A percentile compares a stretch with the other conserved stretches of the same genome.
These are phyloP conservation scores for Trifolium subterraneum DNA, from an alignment of 306 rosid genomes.

Conservation along the genomic window DNA sequence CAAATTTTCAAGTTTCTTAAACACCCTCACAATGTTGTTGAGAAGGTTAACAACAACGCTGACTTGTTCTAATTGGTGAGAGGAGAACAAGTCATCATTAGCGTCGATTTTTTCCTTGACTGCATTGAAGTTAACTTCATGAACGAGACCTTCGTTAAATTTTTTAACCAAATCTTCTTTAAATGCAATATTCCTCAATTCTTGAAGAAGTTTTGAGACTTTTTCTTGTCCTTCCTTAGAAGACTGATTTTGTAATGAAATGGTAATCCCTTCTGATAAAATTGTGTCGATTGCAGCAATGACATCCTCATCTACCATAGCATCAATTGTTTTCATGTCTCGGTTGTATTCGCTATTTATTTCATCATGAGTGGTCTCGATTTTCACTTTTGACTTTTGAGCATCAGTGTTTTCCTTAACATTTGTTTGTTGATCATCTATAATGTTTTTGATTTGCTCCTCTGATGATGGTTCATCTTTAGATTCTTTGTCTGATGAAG, in stretches of 20 bases:
- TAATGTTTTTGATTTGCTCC: too few relatives aligned
- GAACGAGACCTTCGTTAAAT: background rate
- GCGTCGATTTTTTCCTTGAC: background rate
- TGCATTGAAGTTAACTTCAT: background rate
- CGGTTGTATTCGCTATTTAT: background rate
- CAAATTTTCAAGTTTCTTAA: background rate
- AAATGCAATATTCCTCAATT: conserved; percentile 1
- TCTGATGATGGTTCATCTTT: too few relatives aligned
- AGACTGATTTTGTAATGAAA: background rate
- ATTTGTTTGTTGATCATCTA: too few relatives aligned
- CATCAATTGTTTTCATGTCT: background rate
- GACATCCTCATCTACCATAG: background rate
- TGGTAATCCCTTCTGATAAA: background rate
- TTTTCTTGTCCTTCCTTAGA: too few relatives aligned
- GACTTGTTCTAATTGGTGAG: background rate
- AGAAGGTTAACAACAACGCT: background rate
- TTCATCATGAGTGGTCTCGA: background rate
- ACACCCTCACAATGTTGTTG: background rate
- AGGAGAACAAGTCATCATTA: background rate
- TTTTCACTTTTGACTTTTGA: background rate
- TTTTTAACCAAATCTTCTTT: background rate
- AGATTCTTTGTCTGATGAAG: background rate
- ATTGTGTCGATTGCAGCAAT: background rate
- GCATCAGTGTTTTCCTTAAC: too few relatives aligned
- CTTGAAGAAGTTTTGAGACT: background rate